Percentiles rank a stretch among this genome's conserved stretches.
Evolutionary conservation across 495 filamentous ascomycete species (phyloP).

Genomic region (Evansstolkia leycettana): DNA sequence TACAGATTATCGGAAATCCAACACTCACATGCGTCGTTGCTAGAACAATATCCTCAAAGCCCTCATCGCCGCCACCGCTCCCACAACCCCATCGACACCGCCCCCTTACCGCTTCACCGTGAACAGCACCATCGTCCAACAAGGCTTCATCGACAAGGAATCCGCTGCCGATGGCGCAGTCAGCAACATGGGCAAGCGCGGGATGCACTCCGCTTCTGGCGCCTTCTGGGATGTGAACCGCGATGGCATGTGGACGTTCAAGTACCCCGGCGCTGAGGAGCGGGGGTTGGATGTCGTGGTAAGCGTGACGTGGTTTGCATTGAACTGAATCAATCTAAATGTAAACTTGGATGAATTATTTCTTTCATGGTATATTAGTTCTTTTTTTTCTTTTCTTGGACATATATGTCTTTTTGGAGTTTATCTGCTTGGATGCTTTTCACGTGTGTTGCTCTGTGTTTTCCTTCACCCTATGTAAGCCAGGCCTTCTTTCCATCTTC

Average conservation of each 20-base stretch:
- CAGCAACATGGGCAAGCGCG: conserved; percentile 60
- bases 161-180: conserved; percentile 23
- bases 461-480: no score
- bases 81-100: conserved; percentile 30
- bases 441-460: no score
- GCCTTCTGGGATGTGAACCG: conserved; percentile 97
- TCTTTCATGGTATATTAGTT: neutral
- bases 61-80: conserved; percentile 71
- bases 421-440: no score
- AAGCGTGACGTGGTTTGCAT: conserved; percentile 75
- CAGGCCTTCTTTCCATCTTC: no score
- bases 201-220: conserved; percentile 91
- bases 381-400: conserved; percentile 2
- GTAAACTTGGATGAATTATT: neutral
- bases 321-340: conserved; percentile 17
- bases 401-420: conserved; percentile 3
- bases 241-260: conserved; percentile 96
- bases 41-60: conserved; percentile 79
- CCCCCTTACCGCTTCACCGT: conserved; percentile 77
- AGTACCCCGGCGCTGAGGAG: conserved; percentile 73
- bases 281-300: conserved; percentile 88
- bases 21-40: neutral
- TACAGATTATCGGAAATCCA: neutral
- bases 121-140: conserved; percentile 97
- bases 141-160: conserved; percentile 39